Evolutionary conservation across 257 asterid species (phyloP).

Genomic region (Voacanga thouarsii): DNA sequence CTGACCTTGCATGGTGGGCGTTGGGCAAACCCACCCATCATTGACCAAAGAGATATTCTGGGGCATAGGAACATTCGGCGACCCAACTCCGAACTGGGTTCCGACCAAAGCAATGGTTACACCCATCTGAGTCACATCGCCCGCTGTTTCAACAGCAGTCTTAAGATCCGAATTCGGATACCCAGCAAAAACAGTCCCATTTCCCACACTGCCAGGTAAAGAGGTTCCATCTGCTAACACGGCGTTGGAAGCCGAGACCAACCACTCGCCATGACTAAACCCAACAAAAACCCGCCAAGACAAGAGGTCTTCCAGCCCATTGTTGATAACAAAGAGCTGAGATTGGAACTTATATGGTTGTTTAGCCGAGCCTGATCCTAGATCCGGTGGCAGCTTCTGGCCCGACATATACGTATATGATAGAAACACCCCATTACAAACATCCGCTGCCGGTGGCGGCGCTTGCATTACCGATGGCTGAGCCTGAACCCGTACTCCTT

Average conservation of each 20-base stretch:
- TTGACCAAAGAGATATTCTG: slow-evolving; percentile 57
- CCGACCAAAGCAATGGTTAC: slow-evolving; percentile 57
- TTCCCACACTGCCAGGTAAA: slow-evolving; percentile 65
- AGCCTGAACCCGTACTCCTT: slow-evolving; percentile 29
- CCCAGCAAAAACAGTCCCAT: slow-evolving; percentile 79
- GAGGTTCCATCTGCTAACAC: slow-evolving; percentile 71
- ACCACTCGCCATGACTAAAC: slow-evolving; percentile 61
- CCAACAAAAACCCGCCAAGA: slow-evolving; percentile 87
- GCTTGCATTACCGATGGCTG: slow-evolving; percentile 25
- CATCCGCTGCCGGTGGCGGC: slow-evolving; percentile 47
- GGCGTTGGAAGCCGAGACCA: slow-evolving; percentile 83
- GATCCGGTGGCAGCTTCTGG: slow-evolving; percentile 48
- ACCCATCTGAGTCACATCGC: slow-evolving; percentile 78
- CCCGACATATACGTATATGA: slow-evolving; percentile 50
- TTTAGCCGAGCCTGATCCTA: slow-evolving; percentile 23
- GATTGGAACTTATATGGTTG: slow-evolving; percentile 85
- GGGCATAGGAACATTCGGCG: slow-evolving; percentile 62
- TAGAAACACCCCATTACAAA: slow-evolving; percentile 62
- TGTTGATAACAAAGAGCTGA: slow-evolving; percentile 49
- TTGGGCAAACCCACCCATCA: slow-evolving; percentile 79
- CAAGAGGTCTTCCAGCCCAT: slow-evolving; percentile 64
- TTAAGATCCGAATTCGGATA: slow-evolving; percentile 79
- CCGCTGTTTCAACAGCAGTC: slow-evolving; percentile 89
- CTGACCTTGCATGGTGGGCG: slow-evolving; percentile 60
- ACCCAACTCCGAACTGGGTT: slow-evolving; percentile 81